These are phyloP conservation scores for Blepharisma undulans DNA, from an alignment of 169 alveolate species.

Conservation along the genomic window DNA sequence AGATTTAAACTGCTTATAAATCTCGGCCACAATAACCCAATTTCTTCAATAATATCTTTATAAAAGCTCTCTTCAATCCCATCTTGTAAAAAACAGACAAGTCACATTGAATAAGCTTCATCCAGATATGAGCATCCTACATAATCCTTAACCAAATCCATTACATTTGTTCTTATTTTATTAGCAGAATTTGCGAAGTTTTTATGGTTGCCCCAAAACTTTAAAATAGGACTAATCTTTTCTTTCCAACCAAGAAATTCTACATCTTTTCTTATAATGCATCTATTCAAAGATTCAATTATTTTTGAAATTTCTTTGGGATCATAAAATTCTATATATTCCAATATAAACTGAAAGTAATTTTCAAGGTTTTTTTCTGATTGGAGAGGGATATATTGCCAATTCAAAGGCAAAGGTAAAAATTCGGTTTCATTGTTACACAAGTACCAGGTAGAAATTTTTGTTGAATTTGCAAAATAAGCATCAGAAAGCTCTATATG, in stretches of 20 bases:
- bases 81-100: background rate
- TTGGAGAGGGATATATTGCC: background rate
- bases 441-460: constrained; percentile 6
- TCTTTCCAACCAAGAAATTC: background rate
- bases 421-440: background rate
- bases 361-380: background rate
- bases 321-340: background rate
- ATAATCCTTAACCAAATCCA: background rate
- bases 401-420: constrained; percentile 32
- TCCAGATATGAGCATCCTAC: constrained; percentile 3
- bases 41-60: background rate
- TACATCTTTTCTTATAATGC: constrained; percentile 14
- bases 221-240: background rate
- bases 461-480: background rate
- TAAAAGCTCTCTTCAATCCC: background rate
- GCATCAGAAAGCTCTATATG: background rate
- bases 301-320: background rate
- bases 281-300: background rate
- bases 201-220: background rate
- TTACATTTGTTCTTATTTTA: background rate
- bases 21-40: background rate
- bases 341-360: background rate
- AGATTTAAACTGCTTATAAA: background rate
- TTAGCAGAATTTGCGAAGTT: background rate
- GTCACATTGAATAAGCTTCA: background rate